Evolutionary conservation across 1,139 yeast genomes (phyloP).

Genomic region (Geotrichum cucujoidarum): DNA sequence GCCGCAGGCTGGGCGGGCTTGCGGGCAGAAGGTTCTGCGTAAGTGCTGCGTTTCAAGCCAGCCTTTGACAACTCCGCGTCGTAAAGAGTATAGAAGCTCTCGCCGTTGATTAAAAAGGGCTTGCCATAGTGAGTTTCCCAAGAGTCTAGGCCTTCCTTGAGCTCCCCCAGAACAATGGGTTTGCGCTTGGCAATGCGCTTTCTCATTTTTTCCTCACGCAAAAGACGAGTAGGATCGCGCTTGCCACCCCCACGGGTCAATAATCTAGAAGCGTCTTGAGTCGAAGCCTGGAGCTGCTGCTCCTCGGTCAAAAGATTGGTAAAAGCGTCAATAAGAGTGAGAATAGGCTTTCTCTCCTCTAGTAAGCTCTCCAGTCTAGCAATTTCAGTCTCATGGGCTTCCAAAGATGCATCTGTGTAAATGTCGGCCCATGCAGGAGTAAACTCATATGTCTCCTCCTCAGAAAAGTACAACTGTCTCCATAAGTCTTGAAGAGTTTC

Average conservation of each 20-base stretch:
- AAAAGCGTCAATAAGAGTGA: slow-evolving; percentile 52
- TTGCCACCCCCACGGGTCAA: slow-evolving; percentile 53
- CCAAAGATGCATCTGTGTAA: slow-evolving; percentile 50
- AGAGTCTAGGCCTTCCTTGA: slow-evolving; percentile 46
- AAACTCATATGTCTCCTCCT: slow-evolving; percentile 41
- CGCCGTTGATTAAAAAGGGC: slow-evolving; percentile 13
- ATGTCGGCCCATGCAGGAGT: slow-evolving; percentile 39
- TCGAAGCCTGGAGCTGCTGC: slow-evolving; percentile 56
- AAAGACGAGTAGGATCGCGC: slow-evolving; percentile 58
- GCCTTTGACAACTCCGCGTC: slow-evolving; percentile 10
- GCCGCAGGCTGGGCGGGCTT: background rate
- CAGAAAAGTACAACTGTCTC: slow-evolving; percentile 56
- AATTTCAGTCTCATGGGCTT: slow-evolving; percentile 61
- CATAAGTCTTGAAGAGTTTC: slow-evolving; percentile 55
- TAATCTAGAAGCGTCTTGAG: slow-evolving; percentile 76
- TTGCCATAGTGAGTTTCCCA: slow-evolving; percentile 41
- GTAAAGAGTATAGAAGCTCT: slow-evolving; percentile 9
- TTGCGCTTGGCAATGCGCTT: slow-evolving; percentile 59
- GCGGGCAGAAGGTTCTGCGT: slow-evolving; percentile 9
- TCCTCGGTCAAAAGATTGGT: slow-evolving; percentile 57
- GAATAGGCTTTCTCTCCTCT: slow-evolving; percentile 50
- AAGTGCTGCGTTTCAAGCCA: slow-evolving; percentile 7
- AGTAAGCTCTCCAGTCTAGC: slow-evolving; percentile 47
- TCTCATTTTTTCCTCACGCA: slow-evolving; percentile 74
- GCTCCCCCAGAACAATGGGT: slow-evolving; percentile 55